phyloP scores from a whole-genome alignment of 768 basidiomycete species.

The Boletus patriciae region DNA sequence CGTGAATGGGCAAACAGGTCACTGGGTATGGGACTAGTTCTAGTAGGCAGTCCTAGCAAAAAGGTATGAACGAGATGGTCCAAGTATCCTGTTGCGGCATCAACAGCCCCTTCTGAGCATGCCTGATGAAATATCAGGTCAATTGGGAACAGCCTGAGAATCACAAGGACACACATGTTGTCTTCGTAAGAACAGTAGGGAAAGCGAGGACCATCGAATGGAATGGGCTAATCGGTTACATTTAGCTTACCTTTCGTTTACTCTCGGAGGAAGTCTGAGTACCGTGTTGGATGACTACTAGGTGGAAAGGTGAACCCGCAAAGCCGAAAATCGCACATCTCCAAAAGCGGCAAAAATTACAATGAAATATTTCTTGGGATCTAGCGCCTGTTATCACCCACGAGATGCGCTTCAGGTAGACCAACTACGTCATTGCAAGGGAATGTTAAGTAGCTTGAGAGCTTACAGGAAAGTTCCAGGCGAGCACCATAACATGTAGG shows the following conservation, averaged over 20 bases:
- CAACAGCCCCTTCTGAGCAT: constrained; percentile 47
- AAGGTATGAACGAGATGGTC: not conserved
- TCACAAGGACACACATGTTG: constrained; percentile 20
- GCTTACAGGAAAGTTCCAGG: not conserved
- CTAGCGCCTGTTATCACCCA: not conserved
- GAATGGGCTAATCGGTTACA: constrained; percentile 23
- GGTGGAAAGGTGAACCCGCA: not conserved
- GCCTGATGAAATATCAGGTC: constrained; percentile 30
- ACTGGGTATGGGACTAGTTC: too few relatives aligned
- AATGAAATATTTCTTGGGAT: not conserved
- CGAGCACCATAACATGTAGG: not conserved
- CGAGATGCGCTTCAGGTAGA: not conserved
- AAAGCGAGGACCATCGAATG: constrained; percentile 34
- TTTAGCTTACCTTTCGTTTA: not conserved
- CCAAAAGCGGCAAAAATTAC: too few relatives aligned
- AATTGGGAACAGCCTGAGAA: not conserved
- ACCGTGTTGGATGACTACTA: constrained; percentile 26
- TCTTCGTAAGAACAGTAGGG: constrained; percentile 32
- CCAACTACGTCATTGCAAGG: not conserved
- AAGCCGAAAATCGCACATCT: not conserved
- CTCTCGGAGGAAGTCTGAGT: not conserved
- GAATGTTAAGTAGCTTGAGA: not conserved
- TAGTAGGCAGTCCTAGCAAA: too few relatives aligned
- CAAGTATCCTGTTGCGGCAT: not conserved
- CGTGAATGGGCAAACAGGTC: too few relatives aligned